These are phyloP conservation scores for Teratosphaeria pseudoeucalypti DNA, from an alignment of 2,329 filamentous ascomycete species.

Conservation along the genomic window DNA sequence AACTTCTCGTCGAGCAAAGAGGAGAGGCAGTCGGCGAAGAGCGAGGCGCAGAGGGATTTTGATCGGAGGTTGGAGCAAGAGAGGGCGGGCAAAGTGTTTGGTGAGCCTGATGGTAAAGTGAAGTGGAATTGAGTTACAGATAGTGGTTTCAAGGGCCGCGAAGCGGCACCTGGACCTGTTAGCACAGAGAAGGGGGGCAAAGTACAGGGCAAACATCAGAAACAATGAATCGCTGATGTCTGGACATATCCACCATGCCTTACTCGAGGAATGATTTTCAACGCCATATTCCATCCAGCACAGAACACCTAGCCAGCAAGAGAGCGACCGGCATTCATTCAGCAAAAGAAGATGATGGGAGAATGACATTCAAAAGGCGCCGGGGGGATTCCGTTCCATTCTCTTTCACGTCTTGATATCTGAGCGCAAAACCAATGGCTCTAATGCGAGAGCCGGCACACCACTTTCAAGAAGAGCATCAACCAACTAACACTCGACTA, in stretches of 20 bases:
- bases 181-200: not conserved
- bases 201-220: not conserved
- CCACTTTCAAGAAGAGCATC: too few species aligned
- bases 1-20: conserved; percentile 34
- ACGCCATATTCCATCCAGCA: not conserved
- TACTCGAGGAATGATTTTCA: not conserved
- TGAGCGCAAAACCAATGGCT: too few species aligned
- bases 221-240: not conserved
- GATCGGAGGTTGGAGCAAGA: conserved; percentile 40
- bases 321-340: not conserved
- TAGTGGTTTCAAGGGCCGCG: not conserved
- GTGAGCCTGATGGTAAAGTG: conserved; percentile 8
- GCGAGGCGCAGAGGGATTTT: conserved; percentile 41
- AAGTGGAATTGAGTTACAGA: not conserved
- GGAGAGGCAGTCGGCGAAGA: conserved; percentile 33
- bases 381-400: too few species aligned
- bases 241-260: not conserved
- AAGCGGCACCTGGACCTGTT: not conserved
- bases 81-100: conserved; percentile 36
- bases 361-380: too few species aligned
- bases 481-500: not conserved
- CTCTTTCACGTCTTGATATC: too few species aligned
- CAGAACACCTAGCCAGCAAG: not conserved
- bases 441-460: too few species aligned
- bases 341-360: not conserved